Evolutionary conservation across 495 filamentous ascomycete genomes (phyloP).

Genomic region (Aspergillus hancockii): DNA sequence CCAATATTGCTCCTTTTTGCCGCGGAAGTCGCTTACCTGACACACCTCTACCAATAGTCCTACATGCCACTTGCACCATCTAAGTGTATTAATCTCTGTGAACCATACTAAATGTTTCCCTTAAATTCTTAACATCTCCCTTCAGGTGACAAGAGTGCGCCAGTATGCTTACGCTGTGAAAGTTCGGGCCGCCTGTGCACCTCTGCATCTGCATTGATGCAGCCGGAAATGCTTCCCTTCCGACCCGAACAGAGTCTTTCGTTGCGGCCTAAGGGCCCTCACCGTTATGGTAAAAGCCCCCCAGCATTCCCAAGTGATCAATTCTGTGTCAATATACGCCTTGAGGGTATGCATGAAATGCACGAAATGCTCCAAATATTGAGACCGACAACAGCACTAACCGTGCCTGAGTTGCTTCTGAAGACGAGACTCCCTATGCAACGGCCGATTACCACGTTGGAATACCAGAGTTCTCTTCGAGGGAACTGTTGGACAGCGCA

Average conservation of each 20-base stretch:
- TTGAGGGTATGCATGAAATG: slow-evolving; percentile 28
- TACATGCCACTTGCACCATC: too few species aligned
- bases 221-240: slow-evolving; percentile 45
- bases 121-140: slow-evolving; percentile 9
- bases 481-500: slow-evolving; percentile 27
- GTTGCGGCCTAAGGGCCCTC: slow-evolving; percentile 40
- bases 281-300: slow-evolving; percentile 45
- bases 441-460: slow-evolving; percentile 43
- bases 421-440: slow-evolving; percentile 44
- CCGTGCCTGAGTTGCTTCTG: slow-evolving; percentile 34
- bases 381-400: neutral
- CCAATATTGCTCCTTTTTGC: too few species aligned
- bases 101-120: too few species aligned
- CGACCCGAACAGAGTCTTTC: slow-evolving; percentile 47
- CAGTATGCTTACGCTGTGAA: slow-evolving; percentile 43
- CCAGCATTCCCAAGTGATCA: slow-evolving; percentile 42
- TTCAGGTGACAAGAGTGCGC: slow-evolving; percentile 44
- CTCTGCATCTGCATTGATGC: slow-evolving; percentile 39
- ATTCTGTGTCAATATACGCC: slow-evolving; percentile 34
- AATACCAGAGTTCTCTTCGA: slow-evolving; percentile 22
- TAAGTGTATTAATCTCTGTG: too few species aligned
- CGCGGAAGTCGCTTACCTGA: too few species aligned
- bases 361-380: too few species aligned
- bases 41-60: too few species aligned
- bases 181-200: slow-evolving; percentile 45